Conservation (phyloP, 2,329 filamentous ascomycete species). For the Aspergillus brunneoviolaceus region DNA sequence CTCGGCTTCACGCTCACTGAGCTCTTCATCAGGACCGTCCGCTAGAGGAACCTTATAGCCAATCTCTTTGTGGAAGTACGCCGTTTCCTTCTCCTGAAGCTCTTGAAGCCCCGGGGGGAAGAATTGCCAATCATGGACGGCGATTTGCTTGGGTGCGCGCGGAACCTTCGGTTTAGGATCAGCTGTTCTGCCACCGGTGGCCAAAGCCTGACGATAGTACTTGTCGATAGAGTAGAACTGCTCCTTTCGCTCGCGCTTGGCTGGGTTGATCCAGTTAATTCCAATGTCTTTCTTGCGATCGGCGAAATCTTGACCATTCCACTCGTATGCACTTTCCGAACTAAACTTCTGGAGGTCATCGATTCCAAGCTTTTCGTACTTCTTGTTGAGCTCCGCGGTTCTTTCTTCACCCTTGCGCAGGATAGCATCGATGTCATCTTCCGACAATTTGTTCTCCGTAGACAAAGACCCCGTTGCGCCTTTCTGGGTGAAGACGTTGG, state of each 20-base stretch:
- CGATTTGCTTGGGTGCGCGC: constrained; percentile 88
- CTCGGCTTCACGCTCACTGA: constrained; percentile 83
- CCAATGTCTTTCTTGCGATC: constrained; percentile 89
- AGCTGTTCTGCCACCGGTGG: constrained; percentile 72
- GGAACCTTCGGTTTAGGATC: constrained; percentile 93
- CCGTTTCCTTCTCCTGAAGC: constrained; percentile 93
- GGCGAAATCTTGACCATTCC: constrained; percentile 97
- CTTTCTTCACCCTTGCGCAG: constrained; percentile 81
- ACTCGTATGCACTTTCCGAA: constrained; percentile 96
- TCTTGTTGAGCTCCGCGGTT: constrained; percentile 85
- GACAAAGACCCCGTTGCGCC: constrained; percentile 62
- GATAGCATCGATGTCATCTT: constrained; percentile 89
- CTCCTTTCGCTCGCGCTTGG: constrained; percentile 97
- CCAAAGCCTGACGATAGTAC: constrained; percentile 91
- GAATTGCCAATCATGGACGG: constrained; percentile 96
- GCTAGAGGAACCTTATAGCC: constrained; percentile 88
- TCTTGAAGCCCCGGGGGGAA: constrained; percentile 82
- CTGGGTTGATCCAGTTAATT: constrained; percentile 94
- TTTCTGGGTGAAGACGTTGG: constrained; percentile 81
- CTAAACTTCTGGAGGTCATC: constrained; percentile 98
- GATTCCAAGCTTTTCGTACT: constrained; percentile 94
- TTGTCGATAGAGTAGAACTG: constrained; percentile 98
- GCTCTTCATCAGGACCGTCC: constrained; percentile 82
- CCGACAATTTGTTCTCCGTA: constrained; percentile 65
- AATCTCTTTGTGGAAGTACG: constrained; percentile 93